Conservation (phyloP, 2,329 filamentous ascomycete species). For the Triangularia setosa region DNA sequence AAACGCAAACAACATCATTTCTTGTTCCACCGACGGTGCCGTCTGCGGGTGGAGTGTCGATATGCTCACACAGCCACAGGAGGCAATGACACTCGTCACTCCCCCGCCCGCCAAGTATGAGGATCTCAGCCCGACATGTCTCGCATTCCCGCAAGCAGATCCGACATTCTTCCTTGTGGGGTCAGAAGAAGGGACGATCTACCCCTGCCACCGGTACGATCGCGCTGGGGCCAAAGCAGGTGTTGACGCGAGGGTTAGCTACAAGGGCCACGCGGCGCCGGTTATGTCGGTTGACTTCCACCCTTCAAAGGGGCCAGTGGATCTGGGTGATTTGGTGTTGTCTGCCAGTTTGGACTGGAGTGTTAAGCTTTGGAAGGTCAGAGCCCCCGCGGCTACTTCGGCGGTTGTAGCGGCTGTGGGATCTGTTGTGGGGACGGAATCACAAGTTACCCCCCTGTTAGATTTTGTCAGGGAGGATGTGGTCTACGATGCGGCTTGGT, state of each 20-base stretch:
- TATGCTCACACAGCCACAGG: conserved; percentile 95
- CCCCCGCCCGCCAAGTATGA: conserved; percentile 87
- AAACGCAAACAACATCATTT: conserved; percentile 98
- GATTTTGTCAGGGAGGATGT: conserved; percentile 93
- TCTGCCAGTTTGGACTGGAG: conserved; percentile 95
- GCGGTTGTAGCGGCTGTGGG: conserved; percentile 46
- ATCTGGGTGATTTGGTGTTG: conserved; percentile 89
- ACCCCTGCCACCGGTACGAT: conserved; percentile 95
- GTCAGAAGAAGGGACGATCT: conserved; percentile 94
- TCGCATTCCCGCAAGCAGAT: conserved; percentile 91
- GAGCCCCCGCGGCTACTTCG: conserved; percentile 70
- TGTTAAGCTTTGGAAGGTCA: conserved; percentile 93
- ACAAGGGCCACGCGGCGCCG: conserved; percentile 85
- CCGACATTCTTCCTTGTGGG: conserved; percentile 97
- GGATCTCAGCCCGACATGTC: conserved; percentile 89
- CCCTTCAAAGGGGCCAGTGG: conserved; percentile 84
- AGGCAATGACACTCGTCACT: conserved; percentile 82
- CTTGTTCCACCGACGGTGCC: conserved; percentile 91
- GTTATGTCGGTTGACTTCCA: conserved; percentile 98
- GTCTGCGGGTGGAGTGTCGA: conserved; percentile 98
- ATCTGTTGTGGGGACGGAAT: conserved; percentile 38
- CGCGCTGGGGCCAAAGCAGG: conserved; percentile 95
- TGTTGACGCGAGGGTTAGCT: conserved; percentile 82
- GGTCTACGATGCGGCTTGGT: conserved; percentile 95
- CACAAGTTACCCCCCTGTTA: conserved; percentile 67